Conservation (phyloP, 257 asterid genomes). For the Gynochthodes officinalis region DNA sequence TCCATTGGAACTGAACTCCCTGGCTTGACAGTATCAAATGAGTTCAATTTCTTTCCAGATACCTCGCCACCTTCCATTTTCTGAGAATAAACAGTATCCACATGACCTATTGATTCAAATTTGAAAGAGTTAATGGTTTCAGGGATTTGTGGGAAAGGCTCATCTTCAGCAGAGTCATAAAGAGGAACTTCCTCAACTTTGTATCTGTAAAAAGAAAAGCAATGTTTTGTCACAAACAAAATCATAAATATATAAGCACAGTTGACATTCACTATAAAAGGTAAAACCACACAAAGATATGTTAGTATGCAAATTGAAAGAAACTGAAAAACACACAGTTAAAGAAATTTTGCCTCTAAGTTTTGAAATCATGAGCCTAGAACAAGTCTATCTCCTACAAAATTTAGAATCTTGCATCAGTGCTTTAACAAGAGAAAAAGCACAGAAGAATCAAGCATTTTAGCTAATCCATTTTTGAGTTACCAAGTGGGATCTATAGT, state of each 20-base stretch:
- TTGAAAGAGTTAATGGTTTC: slow-evolving; percentile 30
- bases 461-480: too few relatives aligned
- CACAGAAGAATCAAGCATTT: too few relatives aligned
- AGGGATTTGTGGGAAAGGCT: slow-evolving; percentile 39
- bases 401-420: too few relatives aligned
- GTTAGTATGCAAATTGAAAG: too few relatives aligned
- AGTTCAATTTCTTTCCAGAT: slow-evolving; percentile 31
- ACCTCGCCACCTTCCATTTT: slow-evolving; percentile 26
- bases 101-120: slow-evolving; percentile 24
- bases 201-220: slow-evolving; percentile 49
- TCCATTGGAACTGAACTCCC: slow-evolving; percentile 28
- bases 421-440: background rate
- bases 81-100: slow-evolving; percentile 26
- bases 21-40: slow-evolving; percentile 21
- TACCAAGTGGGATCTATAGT: too few relatives aligned
- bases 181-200: slow-evolving; percentile 77
- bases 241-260: background rate
- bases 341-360: background rate
- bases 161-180: slow-evolving; percentile 94
- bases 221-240: slow-evolving; percentile 12
- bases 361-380: background rate
- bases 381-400: background rate
- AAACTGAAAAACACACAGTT: too few relatives aligned
- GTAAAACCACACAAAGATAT: background rate
- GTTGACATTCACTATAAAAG: background rate